phyloP scores from a whole-genome alignment of 805 yeast species.

The Cyberlindnera maritima region DNA sequence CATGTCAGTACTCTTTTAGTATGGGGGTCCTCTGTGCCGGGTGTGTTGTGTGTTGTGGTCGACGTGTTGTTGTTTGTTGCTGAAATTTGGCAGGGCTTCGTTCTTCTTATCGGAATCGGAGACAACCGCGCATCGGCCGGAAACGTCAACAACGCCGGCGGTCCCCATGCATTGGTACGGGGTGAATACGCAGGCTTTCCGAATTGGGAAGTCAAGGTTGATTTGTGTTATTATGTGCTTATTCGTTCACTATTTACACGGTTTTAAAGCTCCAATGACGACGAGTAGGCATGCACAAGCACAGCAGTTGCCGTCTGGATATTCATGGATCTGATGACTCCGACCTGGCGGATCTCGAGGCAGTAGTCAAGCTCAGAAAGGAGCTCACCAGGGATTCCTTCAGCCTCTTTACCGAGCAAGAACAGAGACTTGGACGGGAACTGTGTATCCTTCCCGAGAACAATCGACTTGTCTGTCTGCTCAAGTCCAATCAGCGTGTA shows the following conservation, averaged over 20 bases:
- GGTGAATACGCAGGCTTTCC: neutral
- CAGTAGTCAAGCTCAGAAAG: slow-evolving; percentile 81
- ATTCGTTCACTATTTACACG: neutral
- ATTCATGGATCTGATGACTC: slow-evolving; percentile 92
- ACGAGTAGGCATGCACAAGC: slow-evolving; percentile 84
- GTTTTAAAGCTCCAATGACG: slow-evolving; percentile 5
- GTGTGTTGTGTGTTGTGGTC: neutral
- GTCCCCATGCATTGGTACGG: neutral
- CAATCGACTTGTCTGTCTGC: slow-evolving; percentile 87
- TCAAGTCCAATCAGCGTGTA: slow-evolving; percentile 87
- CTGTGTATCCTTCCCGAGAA: slow-evolving; percentile 55
- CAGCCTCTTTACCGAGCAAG: slow-evolving; percentile 81
- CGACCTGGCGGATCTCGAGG: slow-evolving; percentile 87
- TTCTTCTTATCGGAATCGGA: slow-evolving; percentile 1
- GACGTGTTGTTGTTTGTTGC: neutral
- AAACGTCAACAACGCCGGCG: slow-evolving; percentile 7
- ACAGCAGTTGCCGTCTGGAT: slow-evolving; percentile 97
- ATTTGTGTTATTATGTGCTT: too few species aligned
- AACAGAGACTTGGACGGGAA: slow-evolving; percentile 82
- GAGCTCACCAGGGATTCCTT: slow-evolving; percentile 86
- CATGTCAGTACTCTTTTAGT: neutral
- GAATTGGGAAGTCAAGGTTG: neutral
- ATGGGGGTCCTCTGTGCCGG: slow-evolving; percentile 5
- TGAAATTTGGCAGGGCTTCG: neutral
- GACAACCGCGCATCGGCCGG: neutral